Evolutionary conservation across 768 basidiomycete species (phyloP), one percentile per base, ranked within the genome.

Genomic region (Suillus lakei): DNA sequence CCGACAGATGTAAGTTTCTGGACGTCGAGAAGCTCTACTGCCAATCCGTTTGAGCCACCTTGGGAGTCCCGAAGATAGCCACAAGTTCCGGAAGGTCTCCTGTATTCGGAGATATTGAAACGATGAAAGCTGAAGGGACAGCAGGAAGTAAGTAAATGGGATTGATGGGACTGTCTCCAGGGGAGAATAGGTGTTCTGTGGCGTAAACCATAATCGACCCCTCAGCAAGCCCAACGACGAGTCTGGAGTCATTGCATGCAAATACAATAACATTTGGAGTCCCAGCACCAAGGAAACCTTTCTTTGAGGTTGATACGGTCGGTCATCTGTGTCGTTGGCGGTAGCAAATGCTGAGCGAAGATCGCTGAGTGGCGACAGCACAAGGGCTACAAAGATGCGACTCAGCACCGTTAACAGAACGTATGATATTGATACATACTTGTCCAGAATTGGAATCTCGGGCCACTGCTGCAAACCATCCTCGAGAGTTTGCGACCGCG

Each of bases 401-500:
- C 36, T 53, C 36, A 48, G 58, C 28, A 28, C 5, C 10, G 9
- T 55, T 32, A 23, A 26, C 23, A 23, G 55, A 61, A 60, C 60
- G 43, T 54, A 41, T 61, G 54, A 13, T 46, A 60, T 15, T 34
- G 26, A 9, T 39, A 67, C 81, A 51, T 63, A 86, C 86, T 77
- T 64, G 79, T 80, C 64, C 69, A 60, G 77, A 69, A 69, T 73
- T 53, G 56, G 67, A 61, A 58, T 78, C 77, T 44, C 78, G 76
- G 51, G 76, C 81, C 12, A 86, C 83, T 38, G 91, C 90, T 54
- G 85, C 89, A 75, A 93, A 93, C 87, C 88, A 93, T 34, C 86
- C 89, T 67, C 80, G 84, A 15, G 80, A 76, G 71, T 88, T 91
- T 3, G 88, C 82, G 3, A 85, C 80, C 4, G 87, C 83, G 68